Evolutionary conservation across 768 basidiomycete genomes (phyloP), one percentile per base, ranked within the genome.

Genomic region (Pisolithus orientalis): DNA sequence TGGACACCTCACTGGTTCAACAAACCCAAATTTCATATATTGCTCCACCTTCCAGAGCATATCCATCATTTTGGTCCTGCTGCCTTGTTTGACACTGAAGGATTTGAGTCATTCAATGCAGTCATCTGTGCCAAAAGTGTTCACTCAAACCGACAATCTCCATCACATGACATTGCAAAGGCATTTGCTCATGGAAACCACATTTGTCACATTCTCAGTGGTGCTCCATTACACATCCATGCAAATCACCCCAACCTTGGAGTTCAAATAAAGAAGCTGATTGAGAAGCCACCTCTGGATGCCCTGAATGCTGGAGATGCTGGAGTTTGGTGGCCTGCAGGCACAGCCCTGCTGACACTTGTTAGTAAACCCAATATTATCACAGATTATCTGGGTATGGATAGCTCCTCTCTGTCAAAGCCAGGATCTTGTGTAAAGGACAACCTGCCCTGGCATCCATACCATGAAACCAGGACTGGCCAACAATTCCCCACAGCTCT

Each of bases 11-110:
- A 46, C 10, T 74, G 66, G 70, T 73, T 75, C 55, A 72, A 71
- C 49, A 76, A 76, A 54, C 65, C 72, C 2, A 77, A 76, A 52
- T 74, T 75, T 51, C 75, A 77, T 42, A 58, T 76, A 31, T 32
- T 76, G 4, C 38, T 70, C 1, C 75, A 77, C 53, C 56, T 77
- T 1, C 63, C 65, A 0, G 51, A 52, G 75, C 39, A 40, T 40
- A 17, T 40, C n/a, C n/a, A 17, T 17, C 3, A 7, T 7, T 40
- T 40, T 40, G 39, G 73, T 0, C 75, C 72, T n/a, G 73, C 74
- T 0, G 71, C 73, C 14, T 57, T 72, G 0, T 76, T 75, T 65
- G 69, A 74, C 0, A 77, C 73, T 0, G 74, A 77, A 49, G 51
- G 49, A 0, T 77, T 73, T 53, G 72, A 78, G 57, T 72, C 71